phyloP scores from a whole-genome alignment of 2,329 filamentous ascomycete genomes.

The Curvularia lunata region DNA sequence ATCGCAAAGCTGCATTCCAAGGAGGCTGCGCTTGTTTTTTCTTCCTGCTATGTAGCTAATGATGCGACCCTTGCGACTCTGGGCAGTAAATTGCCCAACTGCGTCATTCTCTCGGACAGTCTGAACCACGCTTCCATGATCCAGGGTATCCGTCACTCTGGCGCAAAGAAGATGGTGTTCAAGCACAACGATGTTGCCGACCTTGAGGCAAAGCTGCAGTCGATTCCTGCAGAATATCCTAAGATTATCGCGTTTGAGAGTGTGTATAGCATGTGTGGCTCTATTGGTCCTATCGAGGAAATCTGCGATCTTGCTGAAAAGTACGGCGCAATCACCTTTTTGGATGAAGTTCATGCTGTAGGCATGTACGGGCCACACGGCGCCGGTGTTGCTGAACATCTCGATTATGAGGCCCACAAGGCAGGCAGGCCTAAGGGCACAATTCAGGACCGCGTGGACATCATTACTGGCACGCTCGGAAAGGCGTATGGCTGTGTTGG shows the following conservation, averaged over 20 bases:
- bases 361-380: slow-evolving; percentile 98
- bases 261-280: slow-evolving; percentile 99
- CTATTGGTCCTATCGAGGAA: slow-evolving; percentile 91
- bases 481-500: slow-evolving; percentile 98
- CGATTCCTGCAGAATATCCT: slow-evolving; percentile 80
- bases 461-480: slow-evolving; percentile 95
- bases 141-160: slow-evolving; percentile 96
- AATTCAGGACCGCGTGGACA: slow-evolving; percentile 94
- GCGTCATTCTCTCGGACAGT: slow-evolving; percentile 96
- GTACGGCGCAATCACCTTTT: slow-evolving; percentile 95
- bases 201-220: slow-evolving; percentile 88
- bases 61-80: slow-evolving; percentile 95
- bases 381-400: slow-evolving; percentile 94
- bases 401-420: slow-evolving; percentile 88
- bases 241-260: slow-evolving; percentile 99
- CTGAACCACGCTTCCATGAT: slow-evolving; percentile 99
- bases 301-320: slow-evolving; percentile 97
- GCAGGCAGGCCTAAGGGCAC: slow-evolving; percentile 78
- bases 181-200: slow-evolving; percentile 97
- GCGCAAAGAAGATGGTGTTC: slow-evolving; percentile 97
- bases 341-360: slow-evolving; percentile 98
- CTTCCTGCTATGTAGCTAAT: slow-evolving; percentile 97
- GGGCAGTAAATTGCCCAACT: slow-evolving; percentile 95
- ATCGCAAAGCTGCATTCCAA: slow-evolving; percentile 90
- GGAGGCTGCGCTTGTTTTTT: slow-evolving; percentile 91